phyloP scores from a whole-genome alignment of 768 basidiomycete species.

The Cystobasidium onofrii region DNA sequence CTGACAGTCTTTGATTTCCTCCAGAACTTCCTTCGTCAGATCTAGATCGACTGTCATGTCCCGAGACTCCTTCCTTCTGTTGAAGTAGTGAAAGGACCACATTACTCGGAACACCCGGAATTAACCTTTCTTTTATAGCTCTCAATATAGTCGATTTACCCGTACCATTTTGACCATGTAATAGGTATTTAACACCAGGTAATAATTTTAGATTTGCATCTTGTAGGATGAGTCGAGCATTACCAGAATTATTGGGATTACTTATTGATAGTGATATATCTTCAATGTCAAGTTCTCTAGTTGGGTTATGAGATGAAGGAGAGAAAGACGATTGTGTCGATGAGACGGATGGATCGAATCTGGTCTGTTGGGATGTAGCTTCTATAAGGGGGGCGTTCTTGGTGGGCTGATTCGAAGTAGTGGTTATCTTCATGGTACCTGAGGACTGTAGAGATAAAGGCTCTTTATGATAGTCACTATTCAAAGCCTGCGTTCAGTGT shows the following conservation, averaged over 20 bases:
- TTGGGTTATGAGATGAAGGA: constrained; percentile 35
- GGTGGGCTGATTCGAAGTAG: not conserved
- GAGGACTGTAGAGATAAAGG: no score
- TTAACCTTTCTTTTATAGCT: constrained; percentile 21
- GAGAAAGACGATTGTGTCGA: constrained; percentile 21
- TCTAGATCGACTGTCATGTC: no score
- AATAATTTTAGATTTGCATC: constrained; percentile 55
- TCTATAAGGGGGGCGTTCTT: not conserved
- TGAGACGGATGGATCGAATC: constrained; percentile 42
- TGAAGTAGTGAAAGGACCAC: not conserved
- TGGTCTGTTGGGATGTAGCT: constrained; percentile 33
- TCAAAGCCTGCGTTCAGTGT: no score
- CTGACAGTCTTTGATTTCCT: not conserved
- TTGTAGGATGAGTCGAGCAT: constrained; percentile 49
- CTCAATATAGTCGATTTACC: constrained; percentile 49
- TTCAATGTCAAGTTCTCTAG: constrained; percentile 52
- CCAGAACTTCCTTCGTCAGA: not conserved
- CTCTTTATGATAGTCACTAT: no score
- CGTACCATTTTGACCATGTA: constrained; percentile 55
- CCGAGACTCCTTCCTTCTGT: constrained; percentile 21
- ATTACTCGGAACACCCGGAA: constrained; percentile 2
- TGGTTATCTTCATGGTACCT: not conserved
- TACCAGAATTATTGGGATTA: no score
- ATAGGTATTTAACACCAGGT: constrained; percentile 46
- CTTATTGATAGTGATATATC: constrained; percentile 54